Percentiles rank a stretch among this genome's conserved stretches.
Evolutionary conservation across 2,329 filamentous ascomycete genomes (phyloP).

Genomic region (Rugonectria rugulosa): DNA sequence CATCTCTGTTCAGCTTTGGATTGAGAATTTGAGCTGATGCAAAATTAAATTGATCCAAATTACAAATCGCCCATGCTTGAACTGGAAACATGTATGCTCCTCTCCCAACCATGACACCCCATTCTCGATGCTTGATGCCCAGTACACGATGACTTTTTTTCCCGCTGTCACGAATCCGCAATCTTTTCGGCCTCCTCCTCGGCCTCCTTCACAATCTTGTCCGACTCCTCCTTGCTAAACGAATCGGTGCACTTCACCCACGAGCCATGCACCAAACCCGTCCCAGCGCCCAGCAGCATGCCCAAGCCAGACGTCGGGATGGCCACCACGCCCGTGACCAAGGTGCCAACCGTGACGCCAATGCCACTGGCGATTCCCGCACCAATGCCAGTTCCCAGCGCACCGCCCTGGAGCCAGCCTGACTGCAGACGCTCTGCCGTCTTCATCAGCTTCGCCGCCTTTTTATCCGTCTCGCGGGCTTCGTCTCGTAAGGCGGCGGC

Average conservation of each 20-base stretch:
- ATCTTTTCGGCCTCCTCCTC: slow-evolving; percentile 30
- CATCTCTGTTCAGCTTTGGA: too few relatives aligned
- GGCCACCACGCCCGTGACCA: slow-evolving; percentile 30
- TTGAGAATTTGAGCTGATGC: too few relatives aligned
- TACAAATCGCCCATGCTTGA: too few relatives aligned
- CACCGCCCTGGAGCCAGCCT: slow-evolving; percentile 35
- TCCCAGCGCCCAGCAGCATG: slow-evolving; percentile 30
- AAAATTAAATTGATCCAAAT: too few relatives aligned
- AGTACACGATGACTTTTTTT: too few relatives aligned
- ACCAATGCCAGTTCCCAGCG: slow-evolving; percentile 29
- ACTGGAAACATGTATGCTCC: too few relatives aligned
- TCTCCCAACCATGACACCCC: too few relatives aligned
- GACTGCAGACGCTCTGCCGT: slow-evolving; percentile 29
- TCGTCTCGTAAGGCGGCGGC: slow-evolving; percentile 24
- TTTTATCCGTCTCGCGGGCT: slow-evolving; percentile 29
- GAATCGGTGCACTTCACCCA: slow-evolving; percentile 34
- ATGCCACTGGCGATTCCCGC: slow-evolving; percentile 32
- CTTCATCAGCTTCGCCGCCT: slow-evolving; percentile 34
- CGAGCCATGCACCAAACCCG: slow-evolving; percentile 27
- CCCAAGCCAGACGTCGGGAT: slow-evolving; percentile 31
- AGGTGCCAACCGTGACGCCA: slow-evolving; percentile 24
- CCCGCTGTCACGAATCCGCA: slow-evolving; percentile 13
- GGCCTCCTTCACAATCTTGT: slow-evolving; percentile 28
- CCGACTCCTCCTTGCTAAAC: slow-evolving; percentile 29
- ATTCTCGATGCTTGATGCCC: too few relatives aligned